These are phyloP conservation scores for Prinsepia uniflora DNA, from an alignment of 306 rosid genomes.

Conservation along the genomic window DNA sequence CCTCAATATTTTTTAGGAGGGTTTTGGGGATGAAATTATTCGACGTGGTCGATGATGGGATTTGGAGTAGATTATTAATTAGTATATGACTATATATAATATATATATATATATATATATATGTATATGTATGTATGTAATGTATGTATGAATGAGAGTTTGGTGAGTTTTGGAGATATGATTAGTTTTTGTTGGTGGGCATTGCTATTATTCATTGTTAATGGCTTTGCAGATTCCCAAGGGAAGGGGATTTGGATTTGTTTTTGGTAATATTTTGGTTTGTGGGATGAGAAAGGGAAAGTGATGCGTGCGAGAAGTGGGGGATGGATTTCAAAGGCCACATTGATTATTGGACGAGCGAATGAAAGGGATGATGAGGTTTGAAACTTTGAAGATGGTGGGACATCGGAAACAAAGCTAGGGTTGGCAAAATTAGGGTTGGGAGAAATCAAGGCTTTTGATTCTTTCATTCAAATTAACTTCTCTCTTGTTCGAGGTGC, in stretches of 20 bases:
- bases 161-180: constrained; percentile 48
- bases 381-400: constrained; percentile 33
- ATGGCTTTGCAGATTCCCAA: constrained; percentile 87
- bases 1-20: constrained; percentile 59
- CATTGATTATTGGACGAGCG: constrained; percentile 30
- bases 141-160: constrained; percentile 38
- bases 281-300: constrained; percentile 34
- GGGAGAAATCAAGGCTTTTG: too few relatives aligned
- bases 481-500: too few relatives aligned
- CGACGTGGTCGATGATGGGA: constrained; percentile 35
- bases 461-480: too few relatives aligned
- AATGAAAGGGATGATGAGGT: constrained; percentile 21
- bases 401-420: constrained; percentile 28
- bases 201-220: constrained; percentile 54
- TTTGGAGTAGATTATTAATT: constrained; percentile 41
- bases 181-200: constrained; percentile 40
- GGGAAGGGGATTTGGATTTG: constrained; percentile 52
- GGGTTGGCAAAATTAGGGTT: constrained; percentile 12
- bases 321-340: constrained; percentile 48
- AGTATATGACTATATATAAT: constrained; percentile 19
- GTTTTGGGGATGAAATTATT: constrained; percentile 52
- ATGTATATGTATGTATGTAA: neutral
- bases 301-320: constrained; percentile 49
- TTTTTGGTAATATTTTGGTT: constrained; percentile 29
- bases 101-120: constrained; percentile 19